Conservation (phyloP, 495 filamentous ascomycete species). For the Annulohypoxylon nitens region DNA sequence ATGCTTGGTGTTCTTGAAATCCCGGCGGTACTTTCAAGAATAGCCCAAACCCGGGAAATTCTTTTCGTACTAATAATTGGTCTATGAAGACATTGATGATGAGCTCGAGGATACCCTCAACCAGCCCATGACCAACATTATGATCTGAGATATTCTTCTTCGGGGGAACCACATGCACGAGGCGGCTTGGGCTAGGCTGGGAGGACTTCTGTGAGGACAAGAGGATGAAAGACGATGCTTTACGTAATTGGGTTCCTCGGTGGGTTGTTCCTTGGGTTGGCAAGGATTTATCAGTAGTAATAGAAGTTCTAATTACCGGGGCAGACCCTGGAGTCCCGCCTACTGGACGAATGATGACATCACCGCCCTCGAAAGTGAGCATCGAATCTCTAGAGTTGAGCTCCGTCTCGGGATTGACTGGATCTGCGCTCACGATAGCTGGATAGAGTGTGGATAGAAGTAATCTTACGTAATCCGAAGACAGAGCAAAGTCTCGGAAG, state of each 20-base stretch:
- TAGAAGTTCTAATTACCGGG: conserved; percentile 79
- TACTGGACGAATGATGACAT: conserved; percentile 82
- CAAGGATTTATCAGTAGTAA: conserved; percentile 57
- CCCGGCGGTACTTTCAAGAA: conserved; percentile 92
- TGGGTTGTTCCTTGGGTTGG: conserved; percentile 52
- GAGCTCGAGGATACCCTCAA: conserved; percentile 80
- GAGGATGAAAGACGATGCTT: conserved; percentile 90
- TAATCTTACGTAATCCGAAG: conserved; percentile 81
- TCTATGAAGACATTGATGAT: conserved; percentile 83
- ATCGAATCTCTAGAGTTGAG: conserved; percentile 81
- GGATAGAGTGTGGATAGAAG: conserved; percentile 85
- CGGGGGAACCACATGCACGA: conserved; percentile 72
- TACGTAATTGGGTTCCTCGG: conserved; percentile 70
- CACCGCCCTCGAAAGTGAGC: conserved; percentile 86
- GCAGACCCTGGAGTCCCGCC: conserved; percentile 67
- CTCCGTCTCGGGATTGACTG: conserved; percentile 84
- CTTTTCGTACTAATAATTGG: conserved; percentile 83
- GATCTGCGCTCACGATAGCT: conserved; percentile 84
- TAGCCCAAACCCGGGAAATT: conserved; percentile 89
- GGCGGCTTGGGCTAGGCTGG: conserved; percentile 69
- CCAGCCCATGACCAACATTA: conserved; percentile 73
- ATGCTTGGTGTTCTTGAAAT: conserved; percentile 92
- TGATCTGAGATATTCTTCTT: conserved; percentile 64
- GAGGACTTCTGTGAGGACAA: conserved; percentile 76
- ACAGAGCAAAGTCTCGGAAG: conserved; percentile 84